Conservation (phyloP, 352 stramenopile species). For the Ochromonadaceae sp. region DNA sequence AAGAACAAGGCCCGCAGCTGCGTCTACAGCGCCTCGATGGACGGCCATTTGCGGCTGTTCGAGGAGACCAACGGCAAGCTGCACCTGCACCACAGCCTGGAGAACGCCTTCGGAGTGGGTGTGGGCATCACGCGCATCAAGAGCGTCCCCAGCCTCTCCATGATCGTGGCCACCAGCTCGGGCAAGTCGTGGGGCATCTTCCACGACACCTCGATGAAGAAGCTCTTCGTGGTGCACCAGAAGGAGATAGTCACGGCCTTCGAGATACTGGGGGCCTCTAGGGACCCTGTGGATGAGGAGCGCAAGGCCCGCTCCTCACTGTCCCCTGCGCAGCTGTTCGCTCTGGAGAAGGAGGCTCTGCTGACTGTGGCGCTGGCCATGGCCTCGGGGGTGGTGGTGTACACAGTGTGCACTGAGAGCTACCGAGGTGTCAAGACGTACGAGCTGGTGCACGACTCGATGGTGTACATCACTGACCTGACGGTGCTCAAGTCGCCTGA, state of each 20-base stretch:
- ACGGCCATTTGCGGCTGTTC: neutral
- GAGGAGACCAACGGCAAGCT: neutral
- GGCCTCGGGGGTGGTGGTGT: neutral
- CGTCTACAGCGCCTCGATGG: neutral
- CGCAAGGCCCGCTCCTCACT: neutral
- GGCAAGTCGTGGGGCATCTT: neutral
- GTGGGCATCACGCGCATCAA: neutral
- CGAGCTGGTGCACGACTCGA: neutral
- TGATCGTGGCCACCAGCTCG: neutral
- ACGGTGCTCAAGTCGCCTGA: neutral
- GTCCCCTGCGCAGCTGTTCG: neutral
- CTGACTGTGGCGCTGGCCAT: neutral
- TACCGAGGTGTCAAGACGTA: neutral
- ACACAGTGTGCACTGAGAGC: neutral
- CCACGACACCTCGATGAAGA: neutral
- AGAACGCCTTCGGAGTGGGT: neutral
- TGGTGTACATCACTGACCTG: slow-evolving; percentile 1
- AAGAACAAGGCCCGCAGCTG: neutral
- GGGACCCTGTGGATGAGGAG: neutral
- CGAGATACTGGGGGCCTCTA: neutral
- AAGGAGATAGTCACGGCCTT: neutral
- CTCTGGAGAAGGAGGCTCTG: neutral
- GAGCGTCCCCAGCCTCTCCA: neutral
- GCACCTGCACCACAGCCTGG: neutral
- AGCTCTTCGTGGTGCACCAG: slow-evolving; percentile 3